phyloP scores from a whole-genome alignment of 129 eudicot species.

The Flaveria sonorensis region DNA sequence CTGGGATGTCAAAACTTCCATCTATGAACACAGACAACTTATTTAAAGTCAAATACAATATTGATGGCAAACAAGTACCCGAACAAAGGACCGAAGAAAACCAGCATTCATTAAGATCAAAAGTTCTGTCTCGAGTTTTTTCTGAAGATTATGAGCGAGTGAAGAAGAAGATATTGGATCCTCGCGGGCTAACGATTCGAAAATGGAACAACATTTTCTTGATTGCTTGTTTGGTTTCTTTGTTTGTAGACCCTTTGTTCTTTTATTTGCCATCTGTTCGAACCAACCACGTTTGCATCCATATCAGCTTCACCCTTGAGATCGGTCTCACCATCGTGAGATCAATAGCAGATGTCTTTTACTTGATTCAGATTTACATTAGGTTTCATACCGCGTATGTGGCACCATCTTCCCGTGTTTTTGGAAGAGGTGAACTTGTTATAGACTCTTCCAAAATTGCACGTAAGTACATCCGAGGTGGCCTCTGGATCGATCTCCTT shows the following conservation, averaged over 20 bases:
- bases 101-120: slow-evolving; percentile 57
- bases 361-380: slow-evolving; percentile 69
- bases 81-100: slow-evolving; percentile 38
- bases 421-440: slow-evolving; percentile 98
- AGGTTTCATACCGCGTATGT: slow-evolving; percentile 84
- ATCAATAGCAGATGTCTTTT: slow-evolving; percentile 73
- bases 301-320: slow-evolving; percentile 66
- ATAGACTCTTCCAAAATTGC: slow-evolving; percentile 74
- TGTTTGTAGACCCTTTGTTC: slow-evolving; percentile 93
- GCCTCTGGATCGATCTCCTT: slow-evolving; percentile 65
- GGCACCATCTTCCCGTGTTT: slow-evolving; percentile 98
- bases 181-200: slow-evolving; percentile 67
- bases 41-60: slow-evolving; percentile 54
- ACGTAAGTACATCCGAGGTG: slow-evolving; percentile 46
- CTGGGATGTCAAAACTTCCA: slow-evolving; percentile 44
- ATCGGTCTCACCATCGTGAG: slow-evolving; percentile 67
- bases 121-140: slow-evolving; percentile 91
- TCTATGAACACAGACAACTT: slow-evolving; percentile 43
- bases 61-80: slow-evolving; percentile 58
- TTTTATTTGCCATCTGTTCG: slow-evolving; percentile 74
- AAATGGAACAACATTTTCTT: slow-evolving; percentile 89
- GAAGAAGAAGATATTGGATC: slow-evolving; percentile 78
- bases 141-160: slow-evolving; percentile 92
- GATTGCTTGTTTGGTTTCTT: slow-evolving; percentile 81
- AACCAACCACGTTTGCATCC: slow-evolving; percentile 46